A percentile compares a stretch with the other conserved stretches of the same genome.
Evolutionary conservation across 2,329 filamentous ascomycete species (phyloP).

Genomic region (Fusarium acutatum): DNA sequence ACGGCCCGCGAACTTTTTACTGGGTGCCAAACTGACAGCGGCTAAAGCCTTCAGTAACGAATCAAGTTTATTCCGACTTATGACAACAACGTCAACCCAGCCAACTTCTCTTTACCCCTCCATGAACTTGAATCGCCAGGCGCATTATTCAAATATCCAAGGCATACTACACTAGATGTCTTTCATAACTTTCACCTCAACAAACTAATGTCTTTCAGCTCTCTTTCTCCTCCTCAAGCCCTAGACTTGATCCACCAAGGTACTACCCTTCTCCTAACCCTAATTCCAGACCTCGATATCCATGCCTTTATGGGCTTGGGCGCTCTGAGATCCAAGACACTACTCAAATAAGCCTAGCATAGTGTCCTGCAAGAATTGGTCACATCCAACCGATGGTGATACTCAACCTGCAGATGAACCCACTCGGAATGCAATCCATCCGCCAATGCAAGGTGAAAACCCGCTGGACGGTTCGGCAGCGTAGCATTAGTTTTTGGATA

Average conservation of each 20-base stretch:
- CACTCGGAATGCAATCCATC: conserved; percentile 22
- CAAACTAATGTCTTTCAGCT: neutral
- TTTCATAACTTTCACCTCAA: neutral
- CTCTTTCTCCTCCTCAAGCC: conserved; percentile 10
- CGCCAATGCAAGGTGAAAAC: conserved; percentile 29
- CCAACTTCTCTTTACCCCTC: conserved; percentile 7
- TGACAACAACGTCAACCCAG: conserved; percentile 3
- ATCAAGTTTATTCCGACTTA: conserved; percentile 27
- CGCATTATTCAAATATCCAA: neutral
- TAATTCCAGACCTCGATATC: conserved; percentile 23
- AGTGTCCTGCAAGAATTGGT: conserved; percentile 24
- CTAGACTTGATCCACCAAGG: conserved; percentile 31
- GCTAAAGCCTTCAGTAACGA: conserved; percentile 6
- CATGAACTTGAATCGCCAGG: neutral
- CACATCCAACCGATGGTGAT: conserved; percentile 32
- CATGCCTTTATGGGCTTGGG: conserved; percentile 8
- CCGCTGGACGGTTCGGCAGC: conserved; percentile 30
- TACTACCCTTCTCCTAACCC: conserved; percentile 18
- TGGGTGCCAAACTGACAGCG: conserved; percentile 24
- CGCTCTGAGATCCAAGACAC: conserved; percentile 17
- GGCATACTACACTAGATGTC: neutral
- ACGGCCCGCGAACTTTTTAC: conserved; percentile 34
- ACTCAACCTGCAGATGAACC: conserved; percentile 26
- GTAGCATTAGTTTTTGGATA: conserved; percentile 24
- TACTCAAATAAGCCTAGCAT: conserved; percentile 32